Base-by-base conservation (phyloP, 2,329 filamentous ascomycete genomes). In the Rutstroemia sydowiana region DNA sequence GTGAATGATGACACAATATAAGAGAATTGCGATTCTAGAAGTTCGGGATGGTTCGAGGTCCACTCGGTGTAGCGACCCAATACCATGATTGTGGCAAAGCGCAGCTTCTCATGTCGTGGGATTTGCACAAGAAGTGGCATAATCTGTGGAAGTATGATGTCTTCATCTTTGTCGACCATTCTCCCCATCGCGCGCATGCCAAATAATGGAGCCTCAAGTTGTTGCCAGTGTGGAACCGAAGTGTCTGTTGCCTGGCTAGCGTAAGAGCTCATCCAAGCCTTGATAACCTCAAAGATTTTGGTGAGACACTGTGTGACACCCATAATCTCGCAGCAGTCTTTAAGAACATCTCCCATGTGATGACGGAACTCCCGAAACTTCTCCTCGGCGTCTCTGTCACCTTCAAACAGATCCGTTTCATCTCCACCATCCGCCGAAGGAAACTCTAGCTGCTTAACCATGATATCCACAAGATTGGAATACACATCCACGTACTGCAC, bases 31-130 rank as follows among this genome's bases (percentile, higher is more conserved):
- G 88, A 79, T 68, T 95, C 87, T 8, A 98, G 76, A 42, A 92
- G 95, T 53, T 96, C 89, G 0, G 92, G 88, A 64, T 98, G 93
- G 44, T 89, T 84, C 5, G 93, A 83, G 0, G 95, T 98, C 93
- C 93, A 98, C 69, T 97, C 92, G 0, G 95, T 98, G 66, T 98
- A 98, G 56, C 93, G 81, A 34, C 90, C 93, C 20, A 98, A 79
- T 3, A 95, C 91, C 90, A 98, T 96, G 64, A 97, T 95, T 5
- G 92, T 92, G 57, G 95, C 92, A 70, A 98, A 98, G 7, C 91
- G 88, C n/a, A 98, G 79, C 73, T 97, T 98, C 70, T 97, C 89
- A 63, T 98, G 93, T 64, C 88, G 85, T 0, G 93, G 93, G 55
- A 98, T 95, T 65, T 95, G 88, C 10, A 95, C 89, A 57, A 98